These are phyloP conservation scores for Verbena officinalis DNA, from an alignment of 257 asterid genomes.

Conservation along the genomic window DNA sequence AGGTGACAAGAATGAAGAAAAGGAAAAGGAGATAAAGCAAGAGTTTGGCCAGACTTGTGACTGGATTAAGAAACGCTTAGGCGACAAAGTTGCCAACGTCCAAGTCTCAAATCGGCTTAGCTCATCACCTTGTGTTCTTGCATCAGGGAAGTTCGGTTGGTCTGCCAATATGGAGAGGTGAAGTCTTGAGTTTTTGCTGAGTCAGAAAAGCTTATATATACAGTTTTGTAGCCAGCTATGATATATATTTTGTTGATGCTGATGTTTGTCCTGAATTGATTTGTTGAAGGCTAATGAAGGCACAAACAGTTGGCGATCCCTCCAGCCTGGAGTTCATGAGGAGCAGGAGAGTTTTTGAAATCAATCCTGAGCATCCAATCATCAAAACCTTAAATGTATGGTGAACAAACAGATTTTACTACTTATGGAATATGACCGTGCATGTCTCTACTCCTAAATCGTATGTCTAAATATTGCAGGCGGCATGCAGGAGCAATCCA, in stretches of 20 bases:
- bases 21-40: constrained; percentile 83
- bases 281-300: constrained; percentile 97
- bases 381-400: constrained; percentile 78
- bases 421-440: background rate
- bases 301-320: constrained; percentile 77
- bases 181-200: constrained; percentile 4
- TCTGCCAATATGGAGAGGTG: constrained; percentile 99
- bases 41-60: constrained; percentile 87
- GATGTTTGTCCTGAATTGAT: constrained; percentile 19
- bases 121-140: constrained; percentile 96
- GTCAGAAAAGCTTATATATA: background rate
- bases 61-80: constrained; percentile 87
- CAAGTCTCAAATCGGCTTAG: constrained; percentile 92
- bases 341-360: constrained; percentile 92
- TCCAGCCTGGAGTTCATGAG: constrained; percentile 83
- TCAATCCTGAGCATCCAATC: constrained; percentile 91
- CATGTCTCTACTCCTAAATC: background rate
- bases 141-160: constrained; percentile 97
- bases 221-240: background rate
- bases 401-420: background rate
- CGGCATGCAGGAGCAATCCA: constrained; percentile 72
- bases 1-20: constrained; percentile 93
- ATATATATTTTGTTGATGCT: constrained; percentile 8
- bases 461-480: constrained; percentile 48
- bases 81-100: constrained; percentile 84